These are phyloP conservation scores for Carex kokanica DNA, from an alignment of 176 grass and related monocot species.

Conservation along the genomic window DNA sequence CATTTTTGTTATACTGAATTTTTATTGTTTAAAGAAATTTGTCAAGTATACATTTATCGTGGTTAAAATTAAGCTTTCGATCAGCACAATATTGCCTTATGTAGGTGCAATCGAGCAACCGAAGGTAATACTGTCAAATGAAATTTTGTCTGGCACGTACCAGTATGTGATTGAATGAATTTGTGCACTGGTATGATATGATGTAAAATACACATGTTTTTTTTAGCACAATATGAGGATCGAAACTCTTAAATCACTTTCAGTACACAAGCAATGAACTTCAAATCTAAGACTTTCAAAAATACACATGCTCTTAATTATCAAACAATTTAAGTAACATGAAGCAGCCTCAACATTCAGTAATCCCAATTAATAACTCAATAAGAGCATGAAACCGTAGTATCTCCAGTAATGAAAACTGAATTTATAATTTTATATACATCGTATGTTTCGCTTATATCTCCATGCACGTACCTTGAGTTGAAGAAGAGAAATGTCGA, in stretches of 20 bases:
- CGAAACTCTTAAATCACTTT: too few species aligned
- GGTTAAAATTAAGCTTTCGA: neutral
- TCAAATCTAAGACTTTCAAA: too few species aligned
- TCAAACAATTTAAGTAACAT: neutral
- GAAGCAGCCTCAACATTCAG: neutral
- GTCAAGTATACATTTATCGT: neutral
- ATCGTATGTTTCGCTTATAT: conserved; percentile 7
- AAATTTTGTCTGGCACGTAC: neutral
- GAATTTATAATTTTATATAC: neutral
- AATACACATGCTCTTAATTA: neutral
- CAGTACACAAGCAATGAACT: too few species aligned
- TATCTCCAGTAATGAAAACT: neutral
- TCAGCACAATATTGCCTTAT: neutral
- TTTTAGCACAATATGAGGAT: too few species aligned
- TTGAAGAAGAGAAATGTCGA: neutral
- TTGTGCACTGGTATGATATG: neutral
- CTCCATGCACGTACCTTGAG: too few species aligned
- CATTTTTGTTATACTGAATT: neutral
- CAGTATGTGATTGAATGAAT: neutral
- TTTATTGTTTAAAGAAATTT: neutral
- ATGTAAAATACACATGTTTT: too few species aligned
- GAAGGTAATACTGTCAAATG: neutral
- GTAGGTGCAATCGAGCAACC: neutral
- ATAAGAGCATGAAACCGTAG: neutral
- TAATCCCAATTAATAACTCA: neutral